Evolutionary conservation across 192 early-diverging fungal species (phyloP).

Genomic region (Coemansia guatemalensis): DNA sequence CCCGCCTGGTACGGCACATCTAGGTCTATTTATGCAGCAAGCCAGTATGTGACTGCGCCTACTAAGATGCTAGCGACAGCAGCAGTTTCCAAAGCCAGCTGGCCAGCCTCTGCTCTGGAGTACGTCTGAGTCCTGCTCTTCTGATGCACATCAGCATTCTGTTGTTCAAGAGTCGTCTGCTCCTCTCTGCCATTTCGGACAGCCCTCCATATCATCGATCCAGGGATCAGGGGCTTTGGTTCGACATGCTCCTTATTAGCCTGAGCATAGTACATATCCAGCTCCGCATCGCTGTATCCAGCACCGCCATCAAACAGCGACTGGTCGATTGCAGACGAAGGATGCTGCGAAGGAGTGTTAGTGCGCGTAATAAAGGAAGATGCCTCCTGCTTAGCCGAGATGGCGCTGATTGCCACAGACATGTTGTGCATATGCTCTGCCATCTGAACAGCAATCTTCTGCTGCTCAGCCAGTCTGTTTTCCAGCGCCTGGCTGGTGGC

Average conservation of each 20-base stretch:
- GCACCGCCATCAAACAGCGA: constrained; percentile 4
- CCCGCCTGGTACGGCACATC: no score
- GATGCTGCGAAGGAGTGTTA: background rate
- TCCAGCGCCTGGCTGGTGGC: background rate
- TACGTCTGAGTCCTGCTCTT: background rate
- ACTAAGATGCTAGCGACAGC: constrained; percentile 13
- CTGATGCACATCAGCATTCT: background rate
- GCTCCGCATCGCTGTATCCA: constrained; percentile 42
- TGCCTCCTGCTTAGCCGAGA: constrained; percentile 22
- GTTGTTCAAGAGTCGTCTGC: background rate
- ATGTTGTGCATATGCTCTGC: constrained; percentile 22
- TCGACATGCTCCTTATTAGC: constrained; percentile 1
- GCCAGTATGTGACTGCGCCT: constrained; percentile 7
- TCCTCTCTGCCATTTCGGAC: background rate
- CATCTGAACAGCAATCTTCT: constrained; percentile 11
- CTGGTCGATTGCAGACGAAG: background rate
- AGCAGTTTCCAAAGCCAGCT: constrained; percentile 27
- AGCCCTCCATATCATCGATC: constrained; percentile 24
- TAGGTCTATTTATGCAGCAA: background rate
- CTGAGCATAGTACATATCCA: constrained; percentile 48
- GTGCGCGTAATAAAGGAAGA: constrained; percentile 5
- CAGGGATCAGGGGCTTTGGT: constrained; percentile 8
- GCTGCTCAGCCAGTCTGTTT: constrained; percentile 15
- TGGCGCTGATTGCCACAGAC: constrained; percentile 15
- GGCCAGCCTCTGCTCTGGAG: constrained; percentile 22